These are phyloP conservation scores for Irpex sp. DNA, from an alignment of 1,284 basidiomycete species.

Conservation along the genomic window DNA sequence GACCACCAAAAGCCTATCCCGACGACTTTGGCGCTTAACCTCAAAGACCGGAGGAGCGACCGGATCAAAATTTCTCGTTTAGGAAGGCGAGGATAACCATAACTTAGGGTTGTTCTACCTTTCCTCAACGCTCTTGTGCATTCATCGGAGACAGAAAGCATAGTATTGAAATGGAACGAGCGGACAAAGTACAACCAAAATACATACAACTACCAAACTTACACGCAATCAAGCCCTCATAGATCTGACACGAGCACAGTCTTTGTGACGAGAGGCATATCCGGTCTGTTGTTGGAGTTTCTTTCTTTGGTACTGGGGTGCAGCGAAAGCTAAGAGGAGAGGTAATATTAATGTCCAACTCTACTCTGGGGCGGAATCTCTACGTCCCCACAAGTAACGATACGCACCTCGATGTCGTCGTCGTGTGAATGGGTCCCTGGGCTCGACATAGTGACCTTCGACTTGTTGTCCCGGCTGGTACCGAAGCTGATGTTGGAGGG, in stretches of 20 bases:
- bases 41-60: neutral
- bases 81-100: neutral
- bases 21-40: too few relatives aligned
- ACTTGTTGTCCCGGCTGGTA: constrained; percentile 2
- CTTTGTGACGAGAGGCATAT: constrained; percentile 11
- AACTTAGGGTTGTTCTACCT: neutral
- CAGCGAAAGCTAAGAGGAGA: neutral
- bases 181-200: too few relatives aligned
- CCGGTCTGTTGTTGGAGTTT: neutral
- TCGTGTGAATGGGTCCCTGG: neutral
- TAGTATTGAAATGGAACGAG: too few relatives aligned
- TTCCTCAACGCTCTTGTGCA: neutral
- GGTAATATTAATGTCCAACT: too few relatives aligned
- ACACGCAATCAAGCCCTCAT: neutral
- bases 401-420: constrained; percentile 6
- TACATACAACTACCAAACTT: too few relatives aligned
- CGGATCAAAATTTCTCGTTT: neutral
- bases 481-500: constrained; percentile 1
- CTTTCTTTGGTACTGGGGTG: neutral
- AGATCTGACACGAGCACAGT: constrained; percentile 12
- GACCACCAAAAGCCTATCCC: too few relatives aligned
- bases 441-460: neutral
- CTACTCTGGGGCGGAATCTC: too few relatives aligned
- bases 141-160: too few relatives aligned
- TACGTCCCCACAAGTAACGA: neutral